Evolutionary conservation across 345 rosid species (phyloP).

Genomic region (Nasturtium officinale): DNA sequence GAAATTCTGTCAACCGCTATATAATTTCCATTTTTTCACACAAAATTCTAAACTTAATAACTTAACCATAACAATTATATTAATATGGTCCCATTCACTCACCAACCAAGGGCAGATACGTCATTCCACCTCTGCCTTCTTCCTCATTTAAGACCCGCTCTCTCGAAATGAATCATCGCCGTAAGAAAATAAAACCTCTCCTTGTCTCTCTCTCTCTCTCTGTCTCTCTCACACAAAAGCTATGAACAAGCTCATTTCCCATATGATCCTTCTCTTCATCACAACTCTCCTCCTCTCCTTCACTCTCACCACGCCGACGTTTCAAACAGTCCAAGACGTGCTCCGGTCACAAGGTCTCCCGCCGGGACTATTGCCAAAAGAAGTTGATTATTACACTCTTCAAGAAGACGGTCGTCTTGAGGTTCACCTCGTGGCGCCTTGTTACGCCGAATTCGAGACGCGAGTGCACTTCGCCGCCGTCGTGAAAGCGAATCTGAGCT

Average conservation of each 20-base stretch:
- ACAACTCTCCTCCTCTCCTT: slow-evolving; percentile 25
- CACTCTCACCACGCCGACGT: background rate
- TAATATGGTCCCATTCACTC: slow-evolving; percentile 25
- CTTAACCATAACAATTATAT: slow-evolving; percentile 18
- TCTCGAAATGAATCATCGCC: slow-evolving; percentile 36
- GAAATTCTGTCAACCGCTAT: background rate
- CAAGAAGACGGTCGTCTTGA: slow-evolving; percentile 67
- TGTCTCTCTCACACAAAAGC: slow-evolving; percentile 30
- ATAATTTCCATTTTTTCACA: background rate
- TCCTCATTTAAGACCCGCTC: slow-evolving; percentile 39
- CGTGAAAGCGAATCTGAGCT: slow-evolving; percentile 79
- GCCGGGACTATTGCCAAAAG: slow-evolving; percentile 77
- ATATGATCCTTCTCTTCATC: slow-evolving; percentile 21
- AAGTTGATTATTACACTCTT: slow-evolving; percentile 67
- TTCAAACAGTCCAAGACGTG: slow-evolving; percentile 66
- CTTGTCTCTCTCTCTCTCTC: slow-evolving; percentile 5
- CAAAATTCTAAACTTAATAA: slow-evolving; percentile 7
- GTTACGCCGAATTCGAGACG: slow-evolving; percentile 69
- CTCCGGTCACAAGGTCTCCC: slow-evolving; percentile 82
- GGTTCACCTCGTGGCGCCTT: slow-evolving; percentile 76
- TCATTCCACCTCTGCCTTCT: background rate
- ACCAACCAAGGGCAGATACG: slow-evolving; percentile 50
- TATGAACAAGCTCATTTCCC: slow-evolving; percentile 23
- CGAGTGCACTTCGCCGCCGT: slow-evolving; percentile 68
- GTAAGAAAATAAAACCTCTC: slow-evolving; percentile 13